These are phyloP conservation scores for Fonsecaea monophora DNA, from an alignment of 2,329 filamentous ascomycete genomes.

Conservation along the genomic window DNA sequence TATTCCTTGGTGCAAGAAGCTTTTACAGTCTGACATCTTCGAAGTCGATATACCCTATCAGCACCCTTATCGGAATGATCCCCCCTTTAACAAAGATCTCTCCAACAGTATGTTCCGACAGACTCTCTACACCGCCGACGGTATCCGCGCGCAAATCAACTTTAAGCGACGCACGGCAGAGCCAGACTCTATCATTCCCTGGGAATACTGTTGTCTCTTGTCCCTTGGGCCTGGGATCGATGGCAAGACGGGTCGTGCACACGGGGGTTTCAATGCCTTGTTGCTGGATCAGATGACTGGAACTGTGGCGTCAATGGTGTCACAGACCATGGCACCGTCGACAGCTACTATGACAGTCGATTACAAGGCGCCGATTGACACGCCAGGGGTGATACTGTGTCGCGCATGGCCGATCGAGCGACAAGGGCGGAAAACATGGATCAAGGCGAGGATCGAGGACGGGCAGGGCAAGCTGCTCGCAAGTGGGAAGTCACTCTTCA, in stretches of 20 bases:
- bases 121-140: conserved; percentile 26
- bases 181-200: conserved; percentile 18
- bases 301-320: conserved; percentile 9
- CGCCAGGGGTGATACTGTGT: conserved; percentile 30
- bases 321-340: conserved; percentile 23
- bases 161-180: conserved; percentile 25
- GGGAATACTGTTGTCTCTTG: conserved; percentile 29
- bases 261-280: conserved; percentile 33
- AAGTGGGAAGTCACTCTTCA: conserved; percentile 30
- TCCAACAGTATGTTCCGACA: conserved; percentile 32
- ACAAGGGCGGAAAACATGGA: conserved; percentile 33
- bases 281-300: conserved; percentile 34
- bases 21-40: conserved; percentile 10
- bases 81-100: background rate
- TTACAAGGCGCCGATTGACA: conserved; percentile 33
- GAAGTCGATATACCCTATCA: conserved; percentile 7
- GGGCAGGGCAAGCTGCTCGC: conserved; percentile 26
- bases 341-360: conserved; percentile 36
- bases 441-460: conserved; percentile 29
- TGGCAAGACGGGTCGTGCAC: conserved; percentile 30
- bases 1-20: conserved; percentile 18
- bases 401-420: conserved; percentile 28
- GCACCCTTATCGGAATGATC: background rate
- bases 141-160: conserved; percentile 28
- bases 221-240: conserved; percentile 31